These are phyloP conservation scores for Nigrograna mackinnonii DNA, from an alignment of 2,329 filamentous ascomycete genomes.

Conservation along the genomic window DNA sequence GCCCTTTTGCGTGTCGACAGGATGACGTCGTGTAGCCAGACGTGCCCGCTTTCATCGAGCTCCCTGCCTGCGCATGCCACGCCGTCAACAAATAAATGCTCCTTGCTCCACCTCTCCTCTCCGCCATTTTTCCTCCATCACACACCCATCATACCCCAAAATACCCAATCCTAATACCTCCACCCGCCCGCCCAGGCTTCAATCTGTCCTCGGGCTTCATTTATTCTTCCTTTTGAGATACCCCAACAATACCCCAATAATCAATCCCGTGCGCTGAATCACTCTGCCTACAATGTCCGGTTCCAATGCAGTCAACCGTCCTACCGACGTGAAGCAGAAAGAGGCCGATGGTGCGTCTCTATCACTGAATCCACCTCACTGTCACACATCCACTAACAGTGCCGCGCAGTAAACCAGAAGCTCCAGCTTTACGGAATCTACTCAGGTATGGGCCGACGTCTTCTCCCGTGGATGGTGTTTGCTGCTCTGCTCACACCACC, in stretches of 20 bases:
- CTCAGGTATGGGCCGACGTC: slow-evolving; percentile 54
- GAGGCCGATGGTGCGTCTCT: slow-evolving; percentile 82
- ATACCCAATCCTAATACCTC: not conserved
- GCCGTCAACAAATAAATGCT: not conserved
- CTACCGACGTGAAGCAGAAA: slow-evolving; percentile 74
- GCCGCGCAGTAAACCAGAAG: no score
- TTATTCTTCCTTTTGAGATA: slow-evolving; percentile 2
- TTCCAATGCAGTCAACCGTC: slow-evolving; percentile 65
- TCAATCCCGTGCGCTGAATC: slow-evolving; percentile 5
- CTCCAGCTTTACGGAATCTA: slow-evolving; percentile 93
- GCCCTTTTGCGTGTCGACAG: not conserved
- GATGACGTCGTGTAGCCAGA: not conserved
- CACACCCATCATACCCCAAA: not conserved
- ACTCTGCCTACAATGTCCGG: slow-evolving; percentile 22
- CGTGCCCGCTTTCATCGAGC: not conserved
- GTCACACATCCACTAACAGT: no score
- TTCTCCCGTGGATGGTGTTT: not conserved
- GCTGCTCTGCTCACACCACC: slow-evolving; percentile 1
- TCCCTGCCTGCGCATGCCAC: not conserved
- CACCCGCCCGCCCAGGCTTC: not conserved
- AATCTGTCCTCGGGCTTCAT: not conserved
- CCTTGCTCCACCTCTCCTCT: not conserved
- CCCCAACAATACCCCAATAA: slow-evolving; percentile 20
- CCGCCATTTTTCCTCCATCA: not conserved
- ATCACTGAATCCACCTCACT: no score